A percentile compares a stretch with the other conserved stretches of the same genome.
phyloP scores from a whole-genome alignment of 1,139 yeast species.

The Suhomyces maxii region DNA sequence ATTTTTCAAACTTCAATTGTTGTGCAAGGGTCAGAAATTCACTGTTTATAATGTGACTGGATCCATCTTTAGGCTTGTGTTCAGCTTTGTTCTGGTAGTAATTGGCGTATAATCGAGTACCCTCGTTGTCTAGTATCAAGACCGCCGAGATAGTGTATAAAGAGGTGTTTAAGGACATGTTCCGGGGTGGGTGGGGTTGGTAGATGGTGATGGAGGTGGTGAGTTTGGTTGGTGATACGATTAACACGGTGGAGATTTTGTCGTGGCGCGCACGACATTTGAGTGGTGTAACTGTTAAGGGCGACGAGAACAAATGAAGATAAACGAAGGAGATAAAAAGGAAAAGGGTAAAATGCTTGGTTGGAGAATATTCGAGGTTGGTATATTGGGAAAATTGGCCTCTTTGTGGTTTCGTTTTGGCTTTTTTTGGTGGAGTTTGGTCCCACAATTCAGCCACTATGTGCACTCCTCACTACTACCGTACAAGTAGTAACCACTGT shows the following conservation, averaged over 20 bases:
- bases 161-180: constrained; percentile 62
- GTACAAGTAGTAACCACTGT: too few species aligned
- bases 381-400: too few species aligned
- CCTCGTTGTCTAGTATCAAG: constrained; percentile 78
- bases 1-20: constrained; percentile 75
- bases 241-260: constrained; percentile 10
- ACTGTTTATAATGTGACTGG: constrained; percentile 9
- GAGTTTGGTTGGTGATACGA: constrained; percentile 1
- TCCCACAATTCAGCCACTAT: too few species aligned
- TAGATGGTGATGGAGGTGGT: constrained; percentile 1
- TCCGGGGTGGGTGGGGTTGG: constrained; percentile 1
- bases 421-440: too few species aligned
- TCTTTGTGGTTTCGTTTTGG: too few species aligned
- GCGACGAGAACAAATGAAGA: too few species aligned
- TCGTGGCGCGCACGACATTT: neutral
- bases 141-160: constrained; percentile 78
- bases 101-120: constrained; percentile 78
- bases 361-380: too few species aligned
- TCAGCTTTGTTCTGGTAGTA: constrained; percentile 58
- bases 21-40: constrained; percentile 47
- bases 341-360: too few species aligned
- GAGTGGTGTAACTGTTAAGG: too few species aligned
- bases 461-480: too few species aligned
- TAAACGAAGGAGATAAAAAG: too few species aligned
- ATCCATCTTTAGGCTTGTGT: constrained; percentile 10